A percentile compares a stretch with the other conserved stretches of the same genome.
These are phyloP conservation scores for Galium porrigens DNA, from an alignment of 305 asterid genomes.

Conservation along the genomic window DNA sequence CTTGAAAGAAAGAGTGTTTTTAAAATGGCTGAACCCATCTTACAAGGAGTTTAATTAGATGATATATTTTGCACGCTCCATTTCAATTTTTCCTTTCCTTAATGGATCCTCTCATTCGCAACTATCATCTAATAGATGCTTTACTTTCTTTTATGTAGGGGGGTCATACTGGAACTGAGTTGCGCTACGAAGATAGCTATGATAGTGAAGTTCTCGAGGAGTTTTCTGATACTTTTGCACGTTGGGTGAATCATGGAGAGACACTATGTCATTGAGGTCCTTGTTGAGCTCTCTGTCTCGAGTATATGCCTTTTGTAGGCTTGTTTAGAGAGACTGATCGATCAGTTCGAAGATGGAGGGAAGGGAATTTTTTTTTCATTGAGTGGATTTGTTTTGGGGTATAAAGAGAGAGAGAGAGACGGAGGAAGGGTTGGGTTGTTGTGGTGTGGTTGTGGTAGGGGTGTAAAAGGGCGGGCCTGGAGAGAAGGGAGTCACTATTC, in stretches of 20 bases:
- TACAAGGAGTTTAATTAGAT: background rate
- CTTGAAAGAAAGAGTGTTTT: background rate
- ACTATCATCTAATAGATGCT: background rate
- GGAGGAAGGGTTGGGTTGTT: too few species aligned
- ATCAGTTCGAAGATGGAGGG: constrained; percentile 8
- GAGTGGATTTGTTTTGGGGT: constrained; percentile 2
- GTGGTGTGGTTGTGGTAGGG: background rate
- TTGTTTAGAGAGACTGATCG: constrained; percentile 5
- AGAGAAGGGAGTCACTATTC: constrained; percentile 1
- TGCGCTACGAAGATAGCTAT: constrained; percentile 29
- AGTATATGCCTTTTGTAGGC: constrained; percentile 1
- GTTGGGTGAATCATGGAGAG: constrained; percentile 70
- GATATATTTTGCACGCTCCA: background rate
- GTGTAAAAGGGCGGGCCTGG: background rate
- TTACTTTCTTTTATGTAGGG: constrained; percentile 18
- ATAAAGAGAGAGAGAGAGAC: background rate
- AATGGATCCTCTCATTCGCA: background rate
- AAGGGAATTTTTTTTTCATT: background rate
- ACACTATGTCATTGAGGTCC: constrained; percentile 47
- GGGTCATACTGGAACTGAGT: constrained; percentile 30
- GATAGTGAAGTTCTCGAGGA: constrained; percentile 48
- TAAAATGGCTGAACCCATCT: background rate
- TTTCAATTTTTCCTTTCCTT: background rate
- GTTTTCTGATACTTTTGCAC: constrained; percentile 64
- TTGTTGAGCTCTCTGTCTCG: constrained; percentile 10